Evolutionary conservation across 2,329 filamentous ascomycete genomes (phyloP).

Genomic region (Hypoxylon rubiginosum): DNA sequence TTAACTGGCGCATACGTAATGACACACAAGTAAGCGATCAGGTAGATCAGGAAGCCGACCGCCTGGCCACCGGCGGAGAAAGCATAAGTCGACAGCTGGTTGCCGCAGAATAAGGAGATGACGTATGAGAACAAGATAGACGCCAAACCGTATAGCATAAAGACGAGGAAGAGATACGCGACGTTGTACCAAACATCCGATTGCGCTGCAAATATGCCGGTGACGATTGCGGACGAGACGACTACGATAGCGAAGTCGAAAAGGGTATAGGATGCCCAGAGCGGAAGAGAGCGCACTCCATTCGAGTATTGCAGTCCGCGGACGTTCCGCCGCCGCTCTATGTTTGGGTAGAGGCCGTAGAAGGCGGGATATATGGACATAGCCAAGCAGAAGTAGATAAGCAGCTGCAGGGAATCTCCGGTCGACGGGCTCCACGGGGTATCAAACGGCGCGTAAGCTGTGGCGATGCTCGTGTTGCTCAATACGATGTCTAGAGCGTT

Average conservation of each 20-base stretch:
- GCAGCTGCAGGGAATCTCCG: slow-evolving; percentile 81
- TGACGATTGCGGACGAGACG: slow-evolving; percentile 73
- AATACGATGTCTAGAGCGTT: slow-evolving; percentile 77
- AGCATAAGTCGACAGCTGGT: slow-evolving; percentile 86
- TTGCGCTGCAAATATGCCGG: slow-evolving; percentile 76
- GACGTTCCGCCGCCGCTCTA: slow-evolving; percentile 83
- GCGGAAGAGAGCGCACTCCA: slow-evolving; percentile 82
- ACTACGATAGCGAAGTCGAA: slow-evolving; percentile 87
- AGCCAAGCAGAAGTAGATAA: slow-evolving; percentile 85
- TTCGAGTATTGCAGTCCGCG: slow-evolving; percentile 92
- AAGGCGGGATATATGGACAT: slow-evolving; percentile 86
- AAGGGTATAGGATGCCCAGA: slow-evolving; percentile 85
- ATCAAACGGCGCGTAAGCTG: slow-evolving; percentile 81
- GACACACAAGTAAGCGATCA: slow-evolving; percentile 78
- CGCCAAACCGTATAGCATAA: slow-evolving; percentile 84
- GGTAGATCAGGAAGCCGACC: slow-evolving; percentile 76
- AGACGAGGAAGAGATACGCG: slow-evolving; percentile 84
- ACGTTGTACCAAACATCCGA: slow-evolving; percentile 81
- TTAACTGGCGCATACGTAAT: slow-evolving; percentile 81
- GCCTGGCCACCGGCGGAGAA: slow-evolving; percentile 84
- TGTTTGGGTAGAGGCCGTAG: slow-evolving; percentile 89
- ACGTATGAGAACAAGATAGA: slow-evolving; percentile 84
- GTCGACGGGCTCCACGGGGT: slow-evolving; percentile 76
- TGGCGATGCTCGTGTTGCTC: slow-evolving; percentile 76
- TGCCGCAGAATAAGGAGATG: slow-evolving; percentile 82